Evolutionary conservation across 139 green algal genomes (phyloP).

Genomic region (Coelastrella sp.): DNA sequence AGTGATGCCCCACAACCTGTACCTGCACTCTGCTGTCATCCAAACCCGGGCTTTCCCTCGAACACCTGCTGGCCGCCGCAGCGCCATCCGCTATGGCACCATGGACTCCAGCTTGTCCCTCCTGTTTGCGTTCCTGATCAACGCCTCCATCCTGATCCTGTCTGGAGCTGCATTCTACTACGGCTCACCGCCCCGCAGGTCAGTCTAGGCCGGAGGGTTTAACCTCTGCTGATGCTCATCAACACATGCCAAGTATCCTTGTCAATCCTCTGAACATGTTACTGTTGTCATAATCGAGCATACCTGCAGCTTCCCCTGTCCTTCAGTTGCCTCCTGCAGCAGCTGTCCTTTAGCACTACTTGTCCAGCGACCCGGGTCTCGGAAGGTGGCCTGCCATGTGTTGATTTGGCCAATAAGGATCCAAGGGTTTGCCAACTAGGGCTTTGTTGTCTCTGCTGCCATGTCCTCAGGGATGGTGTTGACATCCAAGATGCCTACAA

Average conservation of each 20-base stretch:
- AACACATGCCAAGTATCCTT: no score
- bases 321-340: no score
- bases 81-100: constrained; percentile 65
- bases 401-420: no score
- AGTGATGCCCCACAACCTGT: constrained; percentile 78
- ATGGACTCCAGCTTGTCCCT: constrained; percentile 69
- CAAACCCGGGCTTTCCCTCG: constrained; percentile 69
- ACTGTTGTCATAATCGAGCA: no score
- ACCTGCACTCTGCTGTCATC: constrained; percentile 70
- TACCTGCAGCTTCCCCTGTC: no score
- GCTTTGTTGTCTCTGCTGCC: no score
- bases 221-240: no score
- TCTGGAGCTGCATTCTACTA: constrained; percentile 70
- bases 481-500: constrained; percentile 66
- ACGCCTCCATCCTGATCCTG: constrained; percentile 76
- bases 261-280: no score
- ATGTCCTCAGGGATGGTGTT: neutral
- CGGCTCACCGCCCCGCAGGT: constrained; percentile 7
- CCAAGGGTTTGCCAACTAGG: no score
- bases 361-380: no score
- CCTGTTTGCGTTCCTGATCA: constrained; percentile 74
- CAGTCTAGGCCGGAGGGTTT: neutral
- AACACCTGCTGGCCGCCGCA: constrained; percentile 52
- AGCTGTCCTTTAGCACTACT: no score
- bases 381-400: no score